Evolutionary conservation across 768 basidiomycete species (phyloP), one percentile per base, ranked within the genome.

Genomic region (Termitomyces sp.): DNA sequence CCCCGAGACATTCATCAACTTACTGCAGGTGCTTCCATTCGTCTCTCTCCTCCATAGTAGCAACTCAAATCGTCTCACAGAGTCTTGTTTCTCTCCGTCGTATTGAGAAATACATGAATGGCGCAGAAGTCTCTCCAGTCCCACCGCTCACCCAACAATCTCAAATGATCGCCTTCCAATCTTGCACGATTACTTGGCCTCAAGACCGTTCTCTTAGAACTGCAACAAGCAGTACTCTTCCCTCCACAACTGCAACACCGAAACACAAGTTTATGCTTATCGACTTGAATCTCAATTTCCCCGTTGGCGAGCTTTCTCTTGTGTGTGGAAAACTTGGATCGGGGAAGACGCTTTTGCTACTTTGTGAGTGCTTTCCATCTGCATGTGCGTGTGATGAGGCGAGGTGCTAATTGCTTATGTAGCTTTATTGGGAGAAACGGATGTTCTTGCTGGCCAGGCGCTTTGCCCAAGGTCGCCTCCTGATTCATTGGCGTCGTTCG

Each of bases 151-250:
- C 77, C 23, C 70, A 80, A 32, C 82, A 87, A 63, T 77, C 79
- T n/a, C 76, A 79, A 53, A 80, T 75, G 3, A 86, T 95, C 55
- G 79, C 86, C 0, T 82, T 95, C 64, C 89, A 89, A 68, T 89
- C 89, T 10, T 93, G 92, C 41, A 96, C 92, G 1, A 79, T 93
- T 50, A 92, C 93, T 1, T 98, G 95, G 95, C 91, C 95, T 0
- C 86, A 88, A 64, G 91, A 94, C 62, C 84, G 89, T 38, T 60
- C 71, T 23, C 74, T 73, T 47, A 61, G 32, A 47, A 61, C 63
- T 8, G 65, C 71, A n/a, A 52, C 59, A 28, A 66, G 69, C 16
- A 77, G 81, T 28, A 67, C 68, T 1, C 73, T 80, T 4, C 74
- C 86, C 2, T 88, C 87, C 4, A 77, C 75, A 16, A 77, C 85